Evolutionary conservation across 768 basidiomycete genomes (phyloP), one percentile per base, ranked within the genome.

Genomic region (Boletus subcaerulescens): DNA sequence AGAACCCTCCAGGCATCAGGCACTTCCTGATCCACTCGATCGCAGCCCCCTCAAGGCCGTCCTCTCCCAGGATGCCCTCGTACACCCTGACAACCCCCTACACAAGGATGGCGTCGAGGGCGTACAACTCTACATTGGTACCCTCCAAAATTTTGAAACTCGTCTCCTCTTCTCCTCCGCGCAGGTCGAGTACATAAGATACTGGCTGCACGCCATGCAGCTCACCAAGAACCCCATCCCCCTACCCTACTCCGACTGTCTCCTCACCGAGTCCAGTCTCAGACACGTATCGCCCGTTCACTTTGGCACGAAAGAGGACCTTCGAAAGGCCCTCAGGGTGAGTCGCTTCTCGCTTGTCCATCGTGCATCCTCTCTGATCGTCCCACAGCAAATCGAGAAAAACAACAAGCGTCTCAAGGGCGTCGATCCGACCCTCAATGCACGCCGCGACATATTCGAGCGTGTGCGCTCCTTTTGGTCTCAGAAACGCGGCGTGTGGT

Each of bases 181-280:
- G 7, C 91, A 94, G 71, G 80, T 93, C 59, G 91, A 94, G 67
- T 94, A 92, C 69, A 69, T 89, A 18, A 78, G 89, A 48, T 92
- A 93, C 69, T 94, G 87, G 86, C 77, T 93, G 48, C 82, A 89
- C 64, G 82, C 85, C 2, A 85, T 86, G 79, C 73, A 78, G 53
- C 74, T 91, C 59, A 90, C 89, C 0, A 74, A 80, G 52, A 67
- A 76, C 17, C 75, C 78, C 42, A 80, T 93, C 40, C 85, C 90
- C 17, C 72, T 94, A 24, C 91, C 92, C 2, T 85, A 87, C 61
- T 87, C 86, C 5, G 84, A 91, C 54, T 91, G 85, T 60, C 81
- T 94, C 41, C 73, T 93, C 59, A 83, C 80, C 1, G 74, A 74
- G 29, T 77, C 78, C 7, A 78, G 83, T 48, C 73, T 92, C 29